Base-by-base conservation (phyloP, 1,284 basidiomycete genomes). In the Puccinia novopanici region DNA sequence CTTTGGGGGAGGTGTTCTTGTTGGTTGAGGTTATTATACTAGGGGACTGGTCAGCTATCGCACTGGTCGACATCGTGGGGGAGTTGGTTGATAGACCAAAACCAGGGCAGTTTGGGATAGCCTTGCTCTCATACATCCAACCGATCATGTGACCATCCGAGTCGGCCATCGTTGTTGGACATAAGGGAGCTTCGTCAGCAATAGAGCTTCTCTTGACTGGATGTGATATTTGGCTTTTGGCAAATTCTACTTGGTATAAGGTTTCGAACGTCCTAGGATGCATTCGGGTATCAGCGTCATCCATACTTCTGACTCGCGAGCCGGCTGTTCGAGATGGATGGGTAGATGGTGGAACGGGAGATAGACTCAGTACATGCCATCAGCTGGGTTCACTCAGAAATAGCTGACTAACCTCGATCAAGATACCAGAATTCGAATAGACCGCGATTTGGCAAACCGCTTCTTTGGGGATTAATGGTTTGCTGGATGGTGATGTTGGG, bases 371-470 rank as follows among this genome's bases (percentile, higher is more conserved):
- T 24, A 24, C 40, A 48, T 6, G 19, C n/a, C 57, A 17, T 59
- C 34, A 9, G 45, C 45, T 48, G 2, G 19, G 48, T 45, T 37
- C 40, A 42, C 3, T 22, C 12, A 50, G 45, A 70, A 61, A 45
- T 30, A 10, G n/a, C n/a, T n/a, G n/a, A n/a, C n/a, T n/a, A n/a
- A n/a, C n/a, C 34, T 24, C 63, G 68, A 61, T 79, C 76, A 34
- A 79, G 76, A 61, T 79, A 79, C 54, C 65, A 70, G 40, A 79
- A 79, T 52, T 59, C 48, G 55, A 79, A 79, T 61, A 27, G 68
- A 34, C 59, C 76, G n/a, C 67, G 42, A 57, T 55, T 27, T 13
- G 34, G 42, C 1, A 59, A 34, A 27, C 57, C 34, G 30, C 30
- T 59, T 59, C 57, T 34, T 45, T n/a, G 40, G 13, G 65, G 40